These are phyloP conservation scores for Populus nigra DNA, from an alignment of 345 rosid species.

Conservation along the genomic window DNA sequence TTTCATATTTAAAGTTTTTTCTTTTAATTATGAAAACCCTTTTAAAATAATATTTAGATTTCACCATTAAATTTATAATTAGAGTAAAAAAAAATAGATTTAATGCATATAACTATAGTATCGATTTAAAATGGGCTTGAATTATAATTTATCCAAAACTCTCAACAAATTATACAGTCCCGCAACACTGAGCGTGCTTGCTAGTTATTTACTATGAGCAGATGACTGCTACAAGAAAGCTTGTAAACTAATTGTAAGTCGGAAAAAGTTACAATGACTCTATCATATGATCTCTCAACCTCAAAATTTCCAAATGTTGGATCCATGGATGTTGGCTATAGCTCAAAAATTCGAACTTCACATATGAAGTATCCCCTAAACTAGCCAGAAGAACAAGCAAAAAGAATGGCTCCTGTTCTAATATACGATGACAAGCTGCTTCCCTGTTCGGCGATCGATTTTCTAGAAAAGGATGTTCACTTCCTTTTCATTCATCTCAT, in stretches of 20 bases:
- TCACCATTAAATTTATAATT: no score
- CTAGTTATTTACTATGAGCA: no score
- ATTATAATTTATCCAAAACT: no score
- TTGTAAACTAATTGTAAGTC: background rate
- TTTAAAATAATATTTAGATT: no score
- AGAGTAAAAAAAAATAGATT: no score
- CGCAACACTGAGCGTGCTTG: no score
- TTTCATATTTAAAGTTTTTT: no score
- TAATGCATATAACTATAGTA: no score
- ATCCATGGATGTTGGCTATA: background rate
- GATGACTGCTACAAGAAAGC: background rate
- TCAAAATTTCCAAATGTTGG: slow-evolving; percentile 14
- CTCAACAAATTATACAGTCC: no score
- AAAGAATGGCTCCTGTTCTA: slow-evolving; percentile 3
- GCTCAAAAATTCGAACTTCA: background rate
- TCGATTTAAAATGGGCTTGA: no score
- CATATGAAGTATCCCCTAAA: slow-evolving; percentile 4
- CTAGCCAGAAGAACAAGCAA: slow-evolving; percentile 19
- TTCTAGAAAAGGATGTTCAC: slow-evolving; percentile 75
- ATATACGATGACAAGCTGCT: slow-evolving; percentile 1
- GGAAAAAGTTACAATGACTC: background rate
- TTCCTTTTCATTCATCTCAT: slow-evolving; percentile 92
- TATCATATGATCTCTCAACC: slow-evolving; percentile 3
- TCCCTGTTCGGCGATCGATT: slow-evolving; percentile 3
- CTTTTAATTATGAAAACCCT: no score